Base-by-base conservation (phyloP, 1,139 yeast genomes). In the Saccharomycopsis hybrid region DNA sequence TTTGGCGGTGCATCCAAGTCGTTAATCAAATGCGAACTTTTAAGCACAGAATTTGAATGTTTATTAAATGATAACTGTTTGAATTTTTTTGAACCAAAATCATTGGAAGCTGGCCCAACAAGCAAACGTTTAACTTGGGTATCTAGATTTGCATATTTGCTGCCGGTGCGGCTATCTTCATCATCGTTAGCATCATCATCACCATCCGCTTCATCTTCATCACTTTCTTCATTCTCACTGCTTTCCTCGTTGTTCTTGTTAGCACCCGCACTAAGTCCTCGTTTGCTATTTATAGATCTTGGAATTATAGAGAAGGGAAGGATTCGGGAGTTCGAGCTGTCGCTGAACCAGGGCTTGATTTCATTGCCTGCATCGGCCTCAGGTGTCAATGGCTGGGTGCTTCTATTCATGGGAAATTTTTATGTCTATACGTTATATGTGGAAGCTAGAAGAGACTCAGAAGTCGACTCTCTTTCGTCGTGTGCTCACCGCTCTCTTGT, bases 1-100 rank as follows among this genome's bases (percentile, higher is more conserved):
- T 33, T 37, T 3, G 55, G 55, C 2, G 55, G 55, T 1, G 54
- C 53, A 30, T 50, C 50, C 4, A 18, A 31, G 44, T 51, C 54
- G 28, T 51, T 46, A 9, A 44, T 24, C 24, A 43, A 29, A 18
- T 43, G 53, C 3, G 47, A 13, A 29, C 44, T 50, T 18, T 44
- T 47, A n/a, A 46, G 27, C 7, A 43, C 43, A 28, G 35, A 18
- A 25, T 32, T 43, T 28, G 29, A 13, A 33, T 43, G 47, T 38
- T 27, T 5, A 25, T 40, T 40, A 43, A 49, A 49, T 30, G 49
- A 45, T 13, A 50, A 36, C 32, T 50, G 51, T 27, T 46, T 46
- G 38, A 52, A 52, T 31, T 48, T 49, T 39, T 52, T 48, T 4
- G 53, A 48, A 2, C 53, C 53, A 43, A 49, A 49, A 18, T 47